These are phyloP conservation scores for Golubevia sp. DNA, from an alignment of 1,284 basidiomycete species.

Conservation along the genomic window DNA sequence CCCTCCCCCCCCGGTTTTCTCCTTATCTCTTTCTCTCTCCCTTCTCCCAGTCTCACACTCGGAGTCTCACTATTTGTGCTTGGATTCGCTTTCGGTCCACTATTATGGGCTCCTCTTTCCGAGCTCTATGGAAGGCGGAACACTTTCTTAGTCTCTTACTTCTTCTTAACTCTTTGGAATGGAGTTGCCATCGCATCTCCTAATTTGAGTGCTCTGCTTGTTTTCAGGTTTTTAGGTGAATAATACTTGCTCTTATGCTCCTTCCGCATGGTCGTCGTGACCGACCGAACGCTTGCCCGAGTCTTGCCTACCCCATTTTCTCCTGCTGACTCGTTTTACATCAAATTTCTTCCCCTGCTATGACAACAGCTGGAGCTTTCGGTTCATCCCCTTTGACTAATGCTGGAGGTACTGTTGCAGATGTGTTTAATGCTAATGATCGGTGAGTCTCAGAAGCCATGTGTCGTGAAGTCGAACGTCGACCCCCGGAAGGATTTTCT, in stretches of 20 bases:
- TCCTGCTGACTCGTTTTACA: too few species aligned
- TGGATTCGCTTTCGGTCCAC: conserved; percentile 23
- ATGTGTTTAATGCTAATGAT: conserved; percentile 9
- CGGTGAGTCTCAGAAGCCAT: background rate
- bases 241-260: too few species aligned
- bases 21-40: conserved; percentile 7
- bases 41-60: background rate
- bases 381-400: background rate
- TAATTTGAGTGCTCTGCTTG: background rate
- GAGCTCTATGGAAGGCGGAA: background rate
- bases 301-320: too few species aligned
- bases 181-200: background rate
- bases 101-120: conserved; percentile 6
- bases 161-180: background rate
- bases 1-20: background rate
- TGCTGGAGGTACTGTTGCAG: conserved; percentile 1
- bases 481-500: background rate
- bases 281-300: too few species aligned
- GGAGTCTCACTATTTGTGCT: conserved; percentile 12
- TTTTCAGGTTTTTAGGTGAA: background rate
- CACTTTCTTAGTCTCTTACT: conserved; percentile 1
- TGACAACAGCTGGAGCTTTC: too few species aligned
- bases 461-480: background rate
- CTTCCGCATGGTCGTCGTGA: too few species aligned
- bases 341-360: too few species aligned